Evolutionary conservation across 1,139 yeast species (phyloP), one percentile per base, ranked within the genome.

Genomic region (Protomyces inouyei): DNA sequence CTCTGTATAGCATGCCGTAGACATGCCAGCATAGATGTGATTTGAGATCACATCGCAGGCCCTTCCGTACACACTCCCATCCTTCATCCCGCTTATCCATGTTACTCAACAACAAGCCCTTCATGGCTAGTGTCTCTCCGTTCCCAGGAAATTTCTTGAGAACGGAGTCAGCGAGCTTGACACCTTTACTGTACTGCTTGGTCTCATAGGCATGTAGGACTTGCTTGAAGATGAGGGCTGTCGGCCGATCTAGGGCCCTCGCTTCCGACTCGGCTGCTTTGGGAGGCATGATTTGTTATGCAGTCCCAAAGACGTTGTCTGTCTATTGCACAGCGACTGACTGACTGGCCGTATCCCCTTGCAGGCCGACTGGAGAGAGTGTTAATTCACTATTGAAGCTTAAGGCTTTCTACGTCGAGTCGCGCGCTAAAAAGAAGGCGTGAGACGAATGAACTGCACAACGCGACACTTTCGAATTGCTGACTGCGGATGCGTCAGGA

Each of bases 101-200:
- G 66, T 78, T 79, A 72, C 79, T 80, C 68, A 85, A 77, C 66
- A 85, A 79, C 67, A 95, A 80, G 3, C 96, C 98, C 76, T 92
- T 91, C 71, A 95, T 80, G 1, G 97, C 90, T 67, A 88, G 76
- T 1, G 96, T 85, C 72, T 89, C 96, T 46, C 91, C 87, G 75
- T 89, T 92, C 60, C 79, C 80, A 10, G 90, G 81, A 72, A 85
- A 85, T 71, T 88, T 89, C 77, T 90, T 90, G 72, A 93, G 77
- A 71, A 88, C 83, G 53, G 83, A 79, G 65, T 95, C 98, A 40
- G 90, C 82, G 43, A 85, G 74, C 74, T 88, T 88, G 71, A 91
- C 77, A 0, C 96, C 85, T 72, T 91, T 91, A 73, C 90, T 90
- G 79, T 91, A 92, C 75, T 90, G 93, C 74, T 88, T 90, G 57